A percentile compares a stretch with the other conserved stretches of the same genome.
Evolutionary conservation across 306 rosid species (phyloP).

Genomic region (Lithocarpus polystachyus): DNA sequence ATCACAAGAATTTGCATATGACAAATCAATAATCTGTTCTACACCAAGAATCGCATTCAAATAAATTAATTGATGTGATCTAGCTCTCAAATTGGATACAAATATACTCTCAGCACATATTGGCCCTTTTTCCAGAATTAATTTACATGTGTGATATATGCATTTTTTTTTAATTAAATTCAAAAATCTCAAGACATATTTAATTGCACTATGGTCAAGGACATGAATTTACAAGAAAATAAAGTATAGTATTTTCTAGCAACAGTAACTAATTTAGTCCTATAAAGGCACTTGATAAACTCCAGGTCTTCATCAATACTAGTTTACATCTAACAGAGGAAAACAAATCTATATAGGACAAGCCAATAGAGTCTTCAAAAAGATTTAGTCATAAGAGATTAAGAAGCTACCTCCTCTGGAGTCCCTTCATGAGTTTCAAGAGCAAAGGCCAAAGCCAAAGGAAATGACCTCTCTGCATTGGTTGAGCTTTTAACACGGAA

Average conservation of each 20-base stretch:
- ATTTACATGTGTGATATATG: not conserved
- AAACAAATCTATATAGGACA: not conserved
- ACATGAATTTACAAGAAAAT: not conserved
- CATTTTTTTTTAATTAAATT: not conserved
- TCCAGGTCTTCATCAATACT: not conserved
- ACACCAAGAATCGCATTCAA: not conserved
- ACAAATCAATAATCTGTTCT: not conserved
- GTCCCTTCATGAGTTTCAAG: slow-evolving; percentile 74
- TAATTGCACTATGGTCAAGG: not conserved
- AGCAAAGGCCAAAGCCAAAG: slow-evolving; percentile 45
- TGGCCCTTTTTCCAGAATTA: not conserved
- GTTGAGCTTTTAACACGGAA: slow-evolving; percentile 54
- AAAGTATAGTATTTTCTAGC: not conserved
- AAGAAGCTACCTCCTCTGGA: slow-evolving; percentile 73
- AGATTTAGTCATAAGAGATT: slow-evolving; percentile 9
- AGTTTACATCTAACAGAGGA: not conserved
- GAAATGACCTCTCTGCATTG: slow-evolving; percentile 33
- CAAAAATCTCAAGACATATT: not conserved
- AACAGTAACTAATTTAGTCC: not conserved
- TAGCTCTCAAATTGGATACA: not conserved
- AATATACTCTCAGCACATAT: not conserved
- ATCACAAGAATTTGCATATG: not conserved
- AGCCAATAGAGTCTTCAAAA: slow-evolving; percentile 3
- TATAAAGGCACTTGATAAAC: not conserved
- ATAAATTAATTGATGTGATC: not conserved